Evolutionary conservation across 352 stramenopile species (phyloP).

Genomic region (Pythium insidiosum): DNA sequence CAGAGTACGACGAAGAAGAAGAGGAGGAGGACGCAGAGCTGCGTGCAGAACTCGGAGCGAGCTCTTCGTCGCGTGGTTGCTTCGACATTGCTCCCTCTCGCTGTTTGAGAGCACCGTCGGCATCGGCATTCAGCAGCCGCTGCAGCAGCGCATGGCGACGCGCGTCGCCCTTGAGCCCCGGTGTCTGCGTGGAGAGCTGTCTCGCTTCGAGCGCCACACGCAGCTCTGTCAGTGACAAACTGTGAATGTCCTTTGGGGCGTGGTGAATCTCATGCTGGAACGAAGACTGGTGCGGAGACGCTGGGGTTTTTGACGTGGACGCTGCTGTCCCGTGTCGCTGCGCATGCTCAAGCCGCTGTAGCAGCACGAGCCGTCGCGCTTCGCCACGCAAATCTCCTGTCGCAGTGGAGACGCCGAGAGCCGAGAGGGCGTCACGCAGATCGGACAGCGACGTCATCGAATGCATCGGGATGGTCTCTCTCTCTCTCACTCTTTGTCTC

Average conservation of each 20-base stretch:
- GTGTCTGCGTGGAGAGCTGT: slow-evolving; percentile 26
- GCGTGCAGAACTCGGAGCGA: slow-evolving; percentile 11
- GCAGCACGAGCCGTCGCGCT: slow-evolving; percentile 22
- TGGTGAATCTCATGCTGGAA: neutral
- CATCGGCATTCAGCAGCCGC: slow-evolving; percentile 21
- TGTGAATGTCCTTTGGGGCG: slow-evolving; percentile 2
- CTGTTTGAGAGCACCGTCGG: neutral
- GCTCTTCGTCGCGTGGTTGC: slow-evolving; percentile 1
- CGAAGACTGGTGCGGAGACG: neutral
- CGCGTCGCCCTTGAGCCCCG: slow-evolving; percentile 33
- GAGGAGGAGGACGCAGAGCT: slow-evolving; percentile 18
- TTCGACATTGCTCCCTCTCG: too few species aligned
- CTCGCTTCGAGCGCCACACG: slow-evolving; percentile 24
- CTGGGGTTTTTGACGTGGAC: neutral
- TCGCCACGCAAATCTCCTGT: slow-evolving; percentile 27
- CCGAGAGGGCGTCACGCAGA: slow-evolving; percentile 26
- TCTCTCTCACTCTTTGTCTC: too few species aligned
- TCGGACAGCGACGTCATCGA: slow-evolving; percentile 10
- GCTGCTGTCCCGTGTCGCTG: neutral
- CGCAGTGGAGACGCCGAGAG: slow-evolving; percentile 22
- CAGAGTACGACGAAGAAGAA: slow-evolving; percentile 28
- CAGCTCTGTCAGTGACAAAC: slow-evolving; percentile 23
- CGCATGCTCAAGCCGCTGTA: slow-evolving; percentile 13
- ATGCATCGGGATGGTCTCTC: too few species aligned
- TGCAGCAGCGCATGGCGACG: slow-evolving; percentile 32